Percentiles rank a stretch among this genome's conserved stretches.
Evolutionary conservation across 148 eudicot species (phyloP).

Genomic region (Arctostaphylos glauca): DNA sequence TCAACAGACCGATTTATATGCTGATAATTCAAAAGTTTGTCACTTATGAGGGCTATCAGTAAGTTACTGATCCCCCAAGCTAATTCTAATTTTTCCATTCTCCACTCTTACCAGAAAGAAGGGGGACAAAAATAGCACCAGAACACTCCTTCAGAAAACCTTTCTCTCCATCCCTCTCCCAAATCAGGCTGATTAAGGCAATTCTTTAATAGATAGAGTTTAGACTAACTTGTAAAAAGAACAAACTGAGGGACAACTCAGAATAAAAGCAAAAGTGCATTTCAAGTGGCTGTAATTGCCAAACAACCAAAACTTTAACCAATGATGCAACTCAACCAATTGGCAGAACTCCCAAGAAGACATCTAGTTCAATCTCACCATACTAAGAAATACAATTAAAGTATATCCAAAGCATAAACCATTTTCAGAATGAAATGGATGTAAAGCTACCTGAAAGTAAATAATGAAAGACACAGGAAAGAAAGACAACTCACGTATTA

Average conservation of each 20-base stretch:
- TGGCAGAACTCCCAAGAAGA: not conserved
- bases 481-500: slow-evolving; percentile 59
- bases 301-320: not conserved
- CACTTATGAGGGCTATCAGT: not conserved
- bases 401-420: not conserved
- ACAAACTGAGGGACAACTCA: too few species aligned
- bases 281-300: not conserved
- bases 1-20: not conserved
- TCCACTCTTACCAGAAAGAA: not conserved
- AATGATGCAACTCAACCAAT: not conserved
- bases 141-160: not conserved
- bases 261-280: not conserved
- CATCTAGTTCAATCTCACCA: not conserved
- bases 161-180: not conserved
- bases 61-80: not conserved
- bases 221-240: too few species aligned
- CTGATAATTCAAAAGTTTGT: not conserved
- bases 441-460: not conserved
- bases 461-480: not conserved
- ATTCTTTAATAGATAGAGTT: not conserved
- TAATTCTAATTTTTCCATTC: not conserved
- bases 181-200: not conserved
- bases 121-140: not conserved
- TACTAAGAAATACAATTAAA: not conserved
- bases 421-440: not conserved